Evolutionary conservation across 768 basidiomycete species (phyloP).

Genomic region (Lentinula lateritia): DNA sequence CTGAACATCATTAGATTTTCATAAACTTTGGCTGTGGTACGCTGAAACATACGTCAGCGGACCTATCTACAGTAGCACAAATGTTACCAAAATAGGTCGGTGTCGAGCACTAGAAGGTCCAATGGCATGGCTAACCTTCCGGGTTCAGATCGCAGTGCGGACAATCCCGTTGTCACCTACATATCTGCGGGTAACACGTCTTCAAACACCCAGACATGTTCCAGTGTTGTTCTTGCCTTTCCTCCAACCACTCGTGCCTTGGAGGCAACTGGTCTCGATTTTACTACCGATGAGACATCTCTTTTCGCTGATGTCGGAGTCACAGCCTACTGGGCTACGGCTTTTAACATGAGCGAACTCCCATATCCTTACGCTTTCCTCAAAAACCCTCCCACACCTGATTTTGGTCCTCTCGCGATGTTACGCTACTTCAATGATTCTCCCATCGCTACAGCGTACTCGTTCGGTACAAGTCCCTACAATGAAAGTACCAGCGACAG

Average conservation of each 20-base stretch:
- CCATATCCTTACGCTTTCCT: neutral
- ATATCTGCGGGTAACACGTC: neutral
- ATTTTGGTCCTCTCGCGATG: neutral
- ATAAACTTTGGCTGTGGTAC: constrained; percentile 3
- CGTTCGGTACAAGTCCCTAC: neutral
- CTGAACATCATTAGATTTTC: neutral
- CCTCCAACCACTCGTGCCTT: neutral
- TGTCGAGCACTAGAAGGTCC: neutral
- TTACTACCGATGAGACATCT: neutral
- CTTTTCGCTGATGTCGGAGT: constrained; percentile 3
- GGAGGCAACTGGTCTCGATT: neutral
- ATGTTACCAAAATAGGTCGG: constrained; percentile 5
- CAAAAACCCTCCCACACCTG: neutral
- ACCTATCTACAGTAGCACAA: neutral
- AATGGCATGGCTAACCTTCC: neutral
- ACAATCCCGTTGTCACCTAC: neutral
- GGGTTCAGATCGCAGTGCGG: constrained; percentile 4
- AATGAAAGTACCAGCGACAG: neutral
- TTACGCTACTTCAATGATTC: constrained; percentile 4
- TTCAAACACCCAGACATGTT: neutral
- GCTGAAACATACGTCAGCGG: neutral
- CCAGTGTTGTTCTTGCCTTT: constrained; percentile 5
- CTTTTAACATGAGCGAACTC: neutral
- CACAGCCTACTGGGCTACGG: constrained; percentile 1
- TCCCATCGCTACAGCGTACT: constrained; percentile 3